phyloP scores from a whole-genome alignment of 1,284 basidiomycete genomes.

The Cryptococcus sp. region DNA sequence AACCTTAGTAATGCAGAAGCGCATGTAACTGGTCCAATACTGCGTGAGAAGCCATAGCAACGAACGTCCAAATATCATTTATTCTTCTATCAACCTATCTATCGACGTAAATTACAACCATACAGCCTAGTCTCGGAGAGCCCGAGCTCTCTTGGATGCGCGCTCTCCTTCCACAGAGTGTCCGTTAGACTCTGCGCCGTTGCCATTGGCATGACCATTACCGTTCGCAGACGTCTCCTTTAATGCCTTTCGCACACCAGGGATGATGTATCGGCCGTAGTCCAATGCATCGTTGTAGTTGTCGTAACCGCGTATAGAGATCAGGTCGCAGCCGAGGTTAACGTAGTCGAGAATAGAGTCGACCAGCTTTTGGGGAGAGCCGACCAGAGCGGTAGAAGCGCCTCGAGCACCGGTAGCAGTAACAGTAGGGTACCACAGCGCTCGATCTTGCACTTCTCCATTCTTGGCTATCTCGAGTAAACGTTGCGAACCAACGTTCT shows the following conservation, averaged over 20 bases:
- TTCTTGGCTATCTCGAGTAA: constrained; percentile 36
- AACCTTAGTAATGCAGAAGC: too few species aligned
- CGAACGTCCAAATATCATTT: too few species aligned
- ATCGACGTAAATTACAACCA: background rate
- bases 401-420: constrained; percentile 36
- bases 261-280: constrained; percentile 38
- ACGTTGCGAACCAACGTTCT: constrained; percentile 38
- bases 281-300: constrained; percentile 38
- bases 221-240: constrained; percentile 9
- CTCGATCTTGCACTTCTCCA: constrained; percentile 39
- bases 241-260: constrained; percentile 24
- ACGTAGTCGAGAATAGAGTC: constrained; percentile 41
- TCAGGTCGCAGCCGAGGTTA: constrained; percentile 33
- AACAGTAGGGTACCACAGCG: constrained; percentile 40
- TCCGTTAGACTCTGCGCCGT: constrained; percentile 1
- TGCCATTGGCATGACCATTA: background rate
- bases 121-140: constrained; percentile 10
- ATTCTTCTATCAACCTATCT: too few species aligned
- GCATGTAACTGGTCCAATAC: too few species aligned
- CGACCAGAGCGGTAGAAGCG: constrained; percentile 40
- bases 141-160: constrained; percentile 10
- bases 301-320: constrained; percentile 39
- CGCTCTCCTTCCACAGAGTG: constrained; percentile 4
- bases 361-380: constrained; percentile 35
- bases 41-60: too few species aligned